phyloP scores from a whole-genome alignment of 2,329 filamentous ascomycete species.

The Salinomyces thailandicus region DNA sequence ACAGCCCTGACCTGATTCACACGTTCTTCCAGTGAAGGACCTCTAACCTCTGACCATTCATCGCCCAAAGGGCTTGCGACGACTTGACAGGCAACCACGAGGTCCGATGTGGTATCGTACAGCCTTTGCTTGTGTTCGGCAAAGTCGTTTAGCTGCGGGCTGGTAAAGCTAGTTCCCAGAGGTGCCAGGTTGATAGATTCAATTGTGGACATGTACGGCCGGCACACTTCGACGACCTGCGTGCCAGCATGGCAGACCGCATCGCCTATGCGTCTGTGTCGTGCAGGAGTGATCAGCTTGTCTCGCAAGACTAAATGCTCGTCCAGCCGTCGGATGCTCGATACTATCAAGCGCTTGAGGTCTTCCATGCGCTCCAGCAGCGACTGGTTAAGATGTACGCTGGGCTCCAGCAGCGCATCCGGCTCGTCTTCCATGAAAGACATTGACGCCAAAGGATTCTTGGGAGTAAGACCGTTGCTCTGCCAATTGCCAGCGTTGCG shows the following conservation, averaged over 20 bases:
- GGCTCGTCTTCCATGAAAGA: conserved; percentile 81
- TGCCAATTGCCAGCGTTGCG: conserved; percentile 79
- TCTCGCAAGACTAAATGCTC: conserved; percentile 68
- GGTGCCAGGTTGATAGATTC: conserved; percentile 85
- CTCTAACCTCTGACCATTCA: conserved; percentile 89
- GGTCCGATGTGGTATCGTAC: conserved; percentile 86
- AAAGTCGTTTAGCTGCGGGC: conserved; percentile 78
- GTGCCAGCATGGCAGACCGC: conserved; percentile 67
- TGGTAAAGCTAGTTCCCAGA: conserved; percentile 67
- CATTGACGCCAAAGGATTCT: conserved; percentile 52
- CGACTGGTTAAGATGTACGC: conserved; percentile 60
- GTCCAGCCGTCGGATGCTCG: conserved; percentile 76
- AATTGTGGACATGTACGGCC: conserved; percentile 77
- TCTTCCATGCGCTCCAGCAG: conserved; percentile 78
- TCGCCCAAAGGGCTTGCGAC: conserved; percentile 87
- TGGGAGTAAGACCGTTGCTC: conserved; percentile 52
- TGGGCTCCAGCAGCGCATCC: conserved; percentile 61
- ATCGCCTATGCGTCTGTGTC: conserved; percentile 72
- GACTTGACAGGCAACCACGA: conserved; percentile 77
- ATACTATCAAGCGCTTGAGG: conserved; percentile 72
- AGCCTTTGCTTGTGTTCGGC: conserved; percentile 82
- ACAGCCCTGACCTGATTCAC: conserved; percentile 69
- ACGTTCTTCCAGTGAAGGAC: conserved; percentile 78
- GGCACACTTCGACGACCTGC: conserved; percentile 77
- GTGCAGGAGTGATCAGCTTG: conserved; percentile 68